Base-by-base conservation (phyloP, 2,329 filamentous ascomycete species). In the Cladosporium sphaerospermum region DNA sequence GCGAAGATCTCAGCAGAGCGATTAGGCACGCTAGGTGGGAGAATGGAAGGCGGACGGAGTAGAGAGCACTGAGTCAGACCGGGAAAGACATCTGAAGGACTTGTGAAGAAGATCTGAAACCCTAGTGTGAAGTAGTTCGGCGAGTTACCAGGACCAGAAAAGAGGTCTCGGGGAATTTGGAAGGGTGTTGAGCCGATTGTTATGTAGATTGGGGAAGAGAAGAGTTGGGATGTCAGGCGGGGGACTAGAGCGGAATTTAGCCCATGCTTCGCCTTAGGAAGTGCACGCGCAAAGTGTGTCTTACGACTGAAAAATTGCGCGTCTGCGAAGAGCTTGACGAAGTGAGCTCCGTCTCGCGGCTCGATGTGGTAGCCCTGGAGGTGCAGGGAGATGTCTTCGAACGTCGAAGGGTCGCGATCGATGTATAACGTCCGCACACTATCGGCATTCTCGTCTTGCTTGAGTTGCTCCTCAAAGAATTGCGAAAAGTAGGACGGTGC, bases 401-500 rank as follows among this genome's bases (percentile, higher is more conserved):
- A 97, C 0, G 90, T 96, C 11, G 78, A 77, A 0, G 92, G 91
- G 70, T 97, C 92, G 56, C 92, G 86, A 70, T 97, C 92, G 64
- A 97, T 96, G 72, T 96, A 96, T 6, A 97, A 77, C 0, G 92
- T 96, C 60, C 86, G 84, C 54, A 95, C 71, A 50, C 73, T 75
- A 40, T 71, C 71, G 52, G 82, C 77, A 53, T 78, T 78, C 55
- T 83, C 78, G 45, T 80, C 84, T 60, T 76, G 73, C 54, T 81
- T 79, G 39, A 96, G 72, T 72, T 96, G 91, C 63, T 88, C 88
- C 61, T 84, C 79, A 70, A 97, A 97, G 74, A 93, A 96, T 62
- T 89, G 86, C 16, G 92, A 95, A 73, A 97, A 96, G 71, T 96
- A 96, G 46, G 91, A 96, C 54, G 92, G 92, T 64, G 90, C 92